Percentiles rank a stretch among this genome's conserved stretches.
phyloP scores from a whole-genome alignment of 306 rosid genomes.

The Cercis canadensis region DNA sequence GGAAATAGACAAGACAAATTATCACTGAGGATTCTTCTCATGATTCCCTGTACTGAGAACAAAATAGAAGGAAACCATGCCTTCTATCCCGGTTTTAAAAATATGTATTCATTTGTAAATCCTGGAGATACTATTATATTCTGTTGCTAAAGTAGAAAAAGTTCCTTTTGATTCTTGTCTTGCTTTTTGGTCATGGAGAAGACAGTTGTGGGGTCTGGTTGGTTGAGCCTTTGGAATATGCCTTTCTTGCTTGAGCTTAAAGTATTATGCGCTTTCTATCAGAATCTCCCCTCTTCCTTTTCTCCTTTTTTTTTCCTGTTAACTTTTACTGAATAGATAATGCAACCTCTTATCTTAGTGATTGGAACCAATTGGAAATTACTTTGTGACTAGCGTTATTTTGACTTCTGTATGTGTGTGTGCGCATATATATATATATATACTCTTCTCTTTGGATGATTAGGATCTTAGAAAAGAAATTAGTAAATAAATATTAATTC shows the following conservation, averaged over 20 bases:
- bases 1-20: neutral
- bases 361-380: conserved; percentile 11
- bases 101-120: conserved; percentile 5
- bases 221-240: conserved; percentile 24
- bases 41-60: conserved; percentile 9
- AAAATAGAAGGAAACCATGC: neutral
- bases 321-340: conserved; percentile 1
- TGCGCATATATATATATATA: too few relatives aligned
- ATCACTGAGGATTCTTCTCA: conserved; percentile 22
- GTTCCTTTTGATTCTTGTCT: conserved; percentile 25
- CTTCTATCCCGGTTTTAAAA: neutral
- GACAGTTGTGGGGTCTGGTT: conserved; percentile 29
- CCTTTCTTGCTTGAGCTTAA: conserved; percentile 27
- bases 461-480: neutral
- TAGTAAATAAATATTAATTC: neutral
- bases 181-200: conserved; percentile 36
- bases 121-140: neutral
- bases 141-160: neutral
- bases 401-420: neutral
- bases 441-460: neutral
- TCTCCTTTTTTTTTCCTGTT: neutral
- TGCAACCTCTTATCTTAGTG: neutral
- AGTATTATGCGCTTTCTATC: conserved; percentile 30
- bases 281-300: neutral
- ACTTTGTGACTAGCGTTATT: neutral